phyloP scores from a whole-genome alignment of 176 grass and related monocot genomes.

The Rhipidocladum racemiflorum region DNA sequence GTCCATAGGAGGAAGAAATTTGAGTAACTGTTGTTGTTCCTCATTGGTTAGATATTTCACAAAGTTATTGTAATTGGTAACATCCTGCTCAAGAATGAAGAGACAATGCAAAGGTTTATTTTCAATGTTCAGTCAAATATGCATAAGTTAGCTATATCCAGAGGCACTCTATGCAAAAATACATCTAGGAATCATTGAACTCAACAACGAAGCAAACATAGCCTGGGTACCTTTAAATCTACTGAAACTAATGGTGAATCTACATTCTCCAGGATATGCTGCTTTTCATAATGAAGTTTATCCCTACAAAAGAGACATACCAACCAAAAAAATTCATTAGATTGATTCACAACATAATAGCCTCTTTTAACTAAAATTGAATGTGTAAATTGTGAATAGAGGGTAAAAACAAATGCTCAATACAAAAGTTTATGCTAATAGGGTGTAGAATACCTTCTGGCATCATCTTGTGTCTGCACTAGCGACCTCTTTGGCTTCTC shows the following conservation, averaged over 20 bases:
- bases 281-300: conserved; percentile 41
- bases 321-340: conserved; percentile 4
- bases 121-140: conserved; percentile 3
- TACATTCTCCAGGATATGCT: conserved; percentile 39
- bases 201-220: conserved; percentile 4
- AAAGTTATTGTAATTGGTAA: conserved; percentile 60
- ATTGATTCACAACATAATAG: conserved; percentile 5
- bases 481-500: conserved; percentile 25
- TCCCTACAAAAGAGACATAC: conserved; percentile 38
- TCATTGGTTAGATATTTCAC: conserved; percentile 56
- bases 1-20: conserved; percentile 63
- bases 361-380: conserved; percentile 9
- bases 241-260: conserved; percentile 48
- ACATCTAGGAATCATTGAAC: conserved; percentile 7
- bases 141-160: not conserved
- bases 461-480: conserved; percentile 29
- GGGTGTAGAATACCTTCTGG: conserved; percentile 45
- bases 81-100: conserved; percentile 48
- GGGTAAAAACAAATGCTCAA: not conserved
- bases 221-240: conserved; percentile 45
- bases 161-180: conserved; percentile 18
- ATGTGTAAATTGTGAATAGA: not conserved
- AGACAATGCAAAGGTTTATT: not conserved
- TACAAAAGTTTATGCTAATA: conserved; percentile 4
- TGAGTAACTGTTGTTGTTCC: conserved; percentile 51